A percentile compares a stretch with the other conserved stretches of the same genome.
phyloP scores from a whole-genome alignment of 495 filamentous ascomycete genomes.

The Zalerion maritima region DNA sequence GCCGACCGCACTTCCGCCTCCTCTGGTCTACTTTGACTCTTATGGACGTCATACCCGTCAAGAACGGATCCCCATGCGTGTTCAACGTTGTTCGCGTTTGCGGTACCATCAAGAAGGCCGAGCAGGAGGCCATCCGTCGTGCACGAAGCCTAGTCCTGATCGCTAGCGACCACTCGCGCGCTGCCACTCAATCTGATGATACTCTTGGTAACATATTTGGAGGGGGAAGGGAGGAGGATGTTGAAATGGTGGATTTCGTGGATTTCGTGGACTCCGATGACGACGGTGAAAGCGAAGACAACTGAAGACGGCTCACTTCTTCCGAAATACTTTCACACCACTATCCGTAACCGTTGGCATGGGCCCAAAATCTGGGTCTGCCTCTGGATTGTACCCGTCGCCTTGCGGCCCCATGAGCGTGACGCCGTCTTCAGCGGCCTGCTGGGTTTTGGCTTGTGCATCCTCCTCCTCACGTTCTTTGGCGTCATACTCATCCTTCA shows the following conservation, averaged over 20 bases:
- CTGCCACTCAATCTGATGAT: constrained; percentile 15
- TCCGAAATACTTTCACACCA: constrained; percentile 26
- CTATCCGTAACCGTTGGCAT: constrained; percentile 12
- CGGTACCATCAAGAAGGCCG: constrained; percentile 82
- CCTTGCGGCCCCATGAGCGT: background rate
- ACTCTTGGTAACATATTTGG: constrained; percentile 29
- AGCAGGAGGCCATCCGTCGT: constrained; percentile 72
- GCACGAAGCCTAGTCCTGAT: constrained; percentile 56
- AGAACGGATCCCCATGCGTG: constrained; percentile 46
- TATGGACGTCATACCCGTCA: constrained; percentile 52
- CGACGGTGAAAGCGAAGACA: constrained; percentile 35
- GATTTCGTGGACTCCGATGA: constrained; percentile 30
- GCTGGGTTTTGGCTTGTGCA: constrained; percentile 11
- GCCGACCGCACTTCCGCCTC: constrained; percentile 64
- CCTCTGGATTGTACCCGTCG: background rate
- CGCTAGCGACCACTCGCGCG: constrained; percentile 28
- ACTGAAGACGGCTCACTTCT: constrained; percentile 19
- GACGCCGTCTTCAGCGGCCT: constrained; percentile 2
- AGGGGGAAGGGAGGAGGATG: constrained; percentile 19
- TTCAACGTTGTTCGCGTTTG: constrained; percentile 82
- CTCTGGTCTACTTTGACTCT: constrained; percentile 83
- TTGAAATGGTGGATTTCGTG: constrained; percentile 25
- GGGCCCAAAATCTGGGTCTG: constrained; percentile 5
- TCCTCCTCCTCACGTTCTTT: constrained; percentile 57
- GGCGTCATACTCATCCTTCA: constrained; percentile 78